Conservation (phyloP, 805 yeast species). For the Wickerhamomyces chambardii region DNA sequence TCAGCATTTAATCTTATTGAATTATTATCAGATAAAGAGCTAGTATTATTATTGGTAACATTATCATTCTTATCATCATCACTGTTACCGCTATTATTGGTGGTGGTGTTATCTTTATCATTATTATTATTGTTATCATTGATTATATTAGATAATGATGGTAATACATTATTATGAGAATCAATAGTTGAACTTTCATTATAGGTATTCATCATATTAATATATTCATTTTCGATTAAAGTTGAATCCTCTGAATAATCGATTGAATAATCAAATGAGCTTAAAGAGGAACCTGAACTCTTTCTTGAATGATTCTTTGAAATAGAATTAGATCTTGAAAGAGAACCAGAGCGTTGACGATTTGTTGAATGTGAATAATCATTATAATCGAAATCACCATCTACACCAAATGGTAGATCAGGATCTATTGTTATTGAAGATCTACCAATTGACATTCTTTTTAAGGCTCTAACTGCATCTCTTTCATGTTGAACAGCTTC, state of each 20-base stretch:
- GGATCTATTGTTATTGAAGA: slow-evolving; percentile 52
- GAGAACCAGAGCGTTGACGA: too few relatives aligned
- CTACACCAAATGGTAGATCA: slow-evolving; percentile 46
- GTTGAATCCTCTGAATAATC: slow-evolving; percentile 6
- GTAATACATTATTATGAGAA: slow-evolving; percentile 1
- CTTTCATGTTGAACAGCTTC: slow-evolving; percentile 70
- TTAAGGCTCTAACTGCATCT: slow-evolving; percentile 63
- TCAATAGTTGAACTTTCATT: slow-evolving; percentile 2
- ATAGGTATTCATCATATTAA: not conserved
- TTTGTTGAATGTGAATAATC: too few relatives aligned
- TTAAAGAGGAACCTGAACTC: slow-evolving; percentile 10
- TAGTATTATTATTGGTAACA: too few relatives aligned
- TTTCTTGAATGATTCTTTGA: slow-evolving; percentile 6
- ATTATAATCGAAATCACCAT: slow-evolving; percentile 18
- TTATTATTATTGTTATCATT: not conserved
- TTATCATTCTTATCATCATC: too few relatives aligned
- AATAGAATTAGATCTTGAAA: too few relatives aligned
- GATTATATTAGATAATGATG: not conserved
- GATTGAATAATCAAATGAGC: slow-evolving; percentile 1
- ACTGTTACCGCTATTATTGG: not conserved
- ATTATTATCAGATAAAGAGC: too few relatives aligned
- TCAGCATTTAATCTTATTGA: slow-evolving; percentile 24
- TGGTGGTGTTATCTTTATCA: not conserved
- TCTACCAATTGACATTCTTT: slow-evolving; percentile 63
- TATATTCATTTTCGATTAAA: slow-evolving; percentile 2